Evolutionary conservation across 345 rosid species (phyloP), one percentile per base, ranked within the genome.

Genomic region (Hibiscus tridactylites): DNA sequence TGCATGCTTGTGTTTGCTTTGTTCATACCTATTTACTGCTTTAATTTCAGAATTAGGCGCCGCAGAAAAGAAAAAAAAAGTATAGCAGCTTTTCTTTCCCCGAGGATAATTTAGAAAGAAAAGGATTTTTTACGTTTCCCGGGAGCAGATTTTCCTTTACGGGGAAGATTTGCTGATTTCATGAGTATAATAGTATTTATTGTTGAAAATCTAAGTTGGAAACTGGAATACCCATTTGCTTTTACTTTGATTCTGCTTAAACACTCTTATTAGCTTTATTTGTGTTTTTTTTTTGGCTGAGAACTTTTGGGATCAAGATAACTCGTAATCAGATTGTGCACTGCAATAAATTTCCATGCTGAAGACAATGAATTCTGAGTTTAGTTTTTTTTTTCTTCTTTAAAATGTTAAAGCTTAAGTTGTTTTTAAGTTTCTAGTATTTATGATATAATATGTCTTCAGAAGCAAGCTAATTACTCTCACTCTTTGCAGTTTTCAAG

Each of bases 401-500:
- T 17, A 17, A 54, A 46, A 46, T 61, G 59, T 49, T 29, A 49
- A 47, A 49, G 57, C n/a, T 26, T 33, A 53, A 6, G 49, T 33
- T 54, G 62, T 59, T 61, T 44, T 63, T 46, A 8, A 2, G 33
- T 70, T 42, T 79, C 52, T 31, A 26, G 39, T 66, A 35, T 33
- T 39, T 42, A 6, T 42, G 44, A 4, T 28, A 12, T 24, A 31
- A 6, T 4, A 42, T 64, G 4, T 24, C 15, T 42, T 37, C 37
- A 21, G 64, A 65, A 50, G n/a, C 58, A 21, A 44, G 61, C 31
- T 49, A 31, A 17, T 56, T 15, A 49, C 39, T 73, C 37, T 57
- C 54, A 33, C n/a, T 72, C 35, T 72, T 81, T 44, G 78, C 65
- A 83, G 87, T 68, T 75, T 16, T 61, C 84, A 59, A 59, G 73